Evolutionary conservation across 345 rosid genomes (phyloP).

Genomic region (Arabidopsis thaliana): TAIR10.1 NC_003070.9:1565001-1565500

Average conservation of each 20-base stretch:
- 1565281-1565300: conserved; percentile 68
- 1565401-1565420: conserved; percentile 10
- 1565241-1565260: conserved; percentile 59
- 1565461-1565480: neutral
- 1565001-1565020: neutral
- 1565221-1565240: conserved; percentile 64
- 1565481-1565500: neutral
- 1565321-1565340: conserved; percentile 56
- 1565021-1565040: conserved; percentile 16
- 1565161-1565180: conserved; percentile 49
- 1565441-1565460: neutral
- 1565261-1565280: conserved; percentile 55
- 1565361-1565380: conserved; percentile 54
- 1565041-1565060: neutral
- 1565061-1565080: neutral
- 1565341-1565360: conserved; percentile 72
- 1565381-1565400: conserved; percentile 16
- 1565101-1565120: neutral
- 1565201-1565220: conserved; percentile 77
- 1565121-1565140: conserved; percentile 4
- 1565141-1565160: conserved; percentile 39
- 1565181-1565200: conserved; percentile 58
- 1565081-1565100: no score
- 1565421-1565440: neutral
- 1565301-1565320: conserved; percentile 48